phyloP scores from a whole-genome alignment of 2,329 filamentous ascomycete genomes.

The Tolypocladium guangdongense region DNA sequence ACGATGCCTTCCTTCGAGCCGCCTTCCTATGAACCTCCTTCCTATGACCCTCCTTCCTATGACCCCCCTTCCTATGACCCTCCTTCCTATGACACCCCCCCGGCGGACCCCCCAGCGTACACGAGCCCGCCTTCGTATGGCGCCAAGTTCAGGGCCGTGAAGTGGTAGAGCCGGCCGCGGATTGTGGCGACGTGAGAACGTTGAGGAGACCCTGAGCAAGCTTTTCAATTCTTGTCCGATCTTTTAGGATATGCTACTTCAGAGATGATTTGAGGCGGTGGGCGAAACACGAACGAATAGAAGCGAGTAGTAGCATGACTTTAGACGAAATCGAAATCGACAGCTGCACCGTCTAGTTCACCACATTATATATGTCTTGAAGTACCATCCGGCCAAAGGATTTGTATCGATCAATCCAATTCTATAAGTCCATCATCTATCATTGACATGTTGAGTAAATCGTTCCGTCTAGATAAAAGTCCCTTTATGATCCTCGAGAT shows the following conservation, averaged over 20 bases:
- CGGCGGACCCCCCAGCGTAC: not conserved
- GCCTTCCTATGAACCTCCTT: not conserved
- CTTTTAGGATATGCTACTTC: not conserved
- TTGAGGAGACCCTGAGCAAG: not conserved
- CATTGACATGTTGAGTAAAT: not conserved
- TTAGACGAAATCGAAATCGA: not conserved
- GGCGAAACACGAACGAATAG: not conserved
- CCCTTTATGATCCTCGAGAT: constrained; percentile 19
- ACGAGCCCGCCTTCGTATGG: not conserved
- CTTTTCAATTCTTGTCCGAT: not conserved
- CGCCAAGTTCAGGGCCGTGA: not conserved
- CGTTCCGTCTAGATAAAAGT: not conserved
- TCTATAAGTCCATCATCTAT: constrained; percentile 4
- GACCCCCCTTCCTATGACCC: not conserved
- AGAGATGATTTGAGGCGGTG: not conserved
- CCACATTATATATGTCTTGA: no score
- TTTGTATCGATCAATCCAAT: not conserved
- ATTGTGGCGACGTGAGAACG: not conserved
- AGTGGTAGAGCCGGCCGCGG: not conserved
- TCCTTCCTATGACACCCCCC: not conserved
- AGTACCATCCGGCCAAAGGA: not conserved
- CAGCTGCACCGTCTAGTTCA: not conserved
- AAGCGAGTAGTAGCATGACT: not conserved
- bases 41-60: no score
- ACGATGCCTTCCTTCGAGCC: no score